Base-by-base conservation (phyloP, 2,329 filamentous ascomycete genomes). In the Cladosporium sp. region DNA sequence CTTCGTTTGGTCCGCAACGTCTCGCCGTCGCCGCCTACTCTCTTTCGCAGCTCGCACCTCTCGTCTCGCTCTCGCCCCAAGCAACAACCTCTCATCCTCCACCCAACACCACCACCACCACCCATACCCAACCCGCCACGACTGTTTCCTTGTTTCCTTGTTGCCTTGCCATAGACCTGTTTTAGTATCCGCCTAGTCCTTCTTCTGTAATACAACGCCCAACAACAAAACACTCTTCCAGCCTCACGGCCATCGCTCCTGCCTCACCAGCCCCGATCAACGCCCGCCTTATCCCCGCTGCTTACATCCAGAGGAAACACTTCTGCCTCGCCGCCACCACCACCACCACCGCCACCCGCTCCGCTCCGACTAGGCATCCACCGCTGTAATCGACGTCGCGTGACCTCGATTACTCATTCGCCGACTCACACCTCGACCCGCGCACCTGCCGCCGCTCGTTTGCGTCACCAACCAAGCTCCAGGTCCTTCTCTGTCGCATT, bases 101-200 rank as follows among this genome's bases (percentile, higher is more conserved):
- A 68, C 72, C 71, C 75, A 36, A 76, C 64, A 66, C 52, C 44
- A 61, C 30, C 36, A 61, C 30, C 36, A 63, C 64, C 63, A 14
- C 58, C 30, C 28, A 34, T 47, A 24, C 15, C 21, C 57, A 59
- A n/a, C 15, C 52, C 41, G 38, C 49, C 57, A 55, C 63, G 57
- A 65, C 64, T 58, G 55, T 65, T 60, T 60, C 64, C 41, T 60
- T 59, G 18, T 60, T 59, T 65, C 57, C 64, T 65, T 59, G 28
- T 36, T 54, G 24, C 64, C 38, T 52, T 52, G 36, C 63, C 55
- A 65, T 60, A 65, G 64, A 65, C 57, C 58, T 65, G 64, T 65
- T 65, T 65, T 65, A 65, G 55, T 65, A 65, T 52, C 28, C 61
- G 49, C 32, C 49, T 30, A 47, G 52, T 49, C 32, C 38, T 57